A percentile compares a stretch with the other conserved stretches of the same genome.
These are phyloP conservation scores for Trypanosoma brucei DNA, from an alignment of 208 protist species.

Conservation along the genomic window DNA sequence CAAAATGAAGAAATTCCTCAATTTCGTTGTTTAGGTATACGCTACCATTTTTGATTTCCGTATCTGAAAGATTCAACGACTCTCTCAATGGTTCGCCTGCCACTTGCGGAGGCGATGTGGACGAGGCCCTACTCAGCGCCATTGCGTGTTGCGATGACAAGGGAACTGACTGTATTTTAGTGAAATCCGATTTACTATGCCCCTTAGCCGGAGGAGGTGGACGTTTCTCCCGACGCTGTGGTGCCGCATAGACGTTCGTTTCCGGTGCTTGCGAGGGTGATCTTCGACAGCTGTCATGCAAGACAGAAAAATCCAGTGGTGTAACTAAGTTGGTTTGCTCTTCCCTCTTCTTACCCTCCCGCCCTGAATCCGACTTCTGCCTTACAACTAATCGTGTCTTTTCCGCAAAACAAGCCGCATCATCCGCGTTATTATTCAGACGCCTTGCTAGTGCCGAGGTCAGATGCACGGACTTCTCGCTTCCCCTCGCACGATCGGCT, in stretches of 20 bases:
- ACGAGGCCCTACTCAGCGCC: too few species aligned
- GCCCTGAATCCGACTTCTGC: not conserved
- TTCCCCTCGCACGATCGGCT: too few species aligned
- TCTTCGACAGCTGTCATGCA: not conserved
- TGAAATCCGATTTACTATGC: too few species aligned
- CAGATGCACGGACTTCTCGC: not conserved
- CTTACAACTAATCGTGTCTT: not conserved
- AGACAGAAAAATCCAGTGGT: not conserved
- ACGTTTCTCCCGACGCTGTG: not conserved
- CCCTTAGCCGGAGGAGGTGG: not conserved
- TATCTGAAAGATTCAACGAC: too few species aligned
- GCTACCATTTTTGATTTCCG: too few species aligned
- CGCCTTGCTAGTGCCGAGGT: not conserved
- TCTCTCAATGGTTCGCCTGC: too few species aligned
- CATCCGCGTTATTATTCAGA: not conserved
- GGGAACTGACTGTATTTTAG: too few species aligned
- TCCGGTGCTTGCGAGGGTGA: not conserved
- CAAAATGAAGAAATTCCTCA: slow-evolving; percentile 6
- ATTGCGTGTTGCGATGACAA: too few species aligned
- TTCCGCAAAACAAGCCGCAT: not conserved
- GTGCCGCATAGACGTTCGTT: not conserved
- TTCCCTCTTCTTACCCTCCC: not conserved
- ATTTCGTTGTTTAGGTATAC: not conserved
- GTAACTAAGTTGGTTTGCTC: not conserved
- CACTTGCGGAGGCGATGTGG: too few species aligned